Conservation (phyloP, 331 rosid genomes). For the Phaseolus coccineus region DNA sequence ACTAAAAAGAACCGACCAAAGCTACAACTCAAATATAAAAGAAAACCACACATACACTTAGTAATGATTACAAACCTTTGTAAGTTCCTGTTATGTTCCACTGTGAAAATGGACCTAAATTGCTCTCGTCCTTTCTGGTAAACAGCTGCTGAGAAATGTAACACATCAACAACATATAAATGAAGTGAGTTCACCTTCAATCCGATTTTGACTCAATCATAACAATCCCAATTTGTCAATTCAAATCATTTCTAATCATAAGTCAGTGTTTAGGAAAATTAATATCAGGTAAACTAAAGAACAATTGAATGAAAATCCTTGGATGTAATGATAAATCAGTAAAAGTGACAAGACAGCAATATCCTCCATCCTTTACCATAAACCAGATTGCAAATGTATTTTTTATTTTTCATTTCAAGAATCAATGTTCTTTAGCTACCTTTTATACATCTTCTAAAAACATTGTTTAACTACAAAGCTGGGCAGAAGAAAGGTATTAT, state of each 20-base stretch:
- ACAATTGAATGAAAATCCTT: slow-evolving; percentile 19
- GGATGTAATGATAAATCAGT: slow-evolving; percentile 17
- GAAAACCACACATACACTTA: slow-evolving; percentile 31
- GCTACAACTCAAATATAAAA: slow-evolving; percentile 22
- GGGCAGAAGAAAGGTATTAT: slow-evolving; percentile 12
- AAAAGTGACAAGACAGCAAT: slow-evolving; percentile 30
- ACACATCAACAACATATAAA: slow-evolving; percentile 39
- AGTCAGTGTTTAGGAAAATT: slow-evolving; percentile 9
- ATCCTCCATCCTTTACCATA: slow-evolving; percentile 13
- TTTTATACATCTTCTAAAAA: background rate
- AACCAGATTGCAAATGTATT: slow-evolving; percentile 22
- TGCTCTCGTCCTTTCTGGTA: slow-evolving; percentile 73
- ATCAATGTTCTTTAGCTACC: slow-evolving; percentile 33
- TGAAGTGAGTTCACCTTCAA: slow-evolving; percentile 35
- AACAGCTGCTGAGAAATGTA: slow-evolving; percentile 71
- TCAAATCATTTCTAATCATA: slow-evolving; percentile 18
- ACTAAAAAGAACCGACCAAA: slow-evolving; percentile 26
- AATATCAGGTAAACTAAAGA: slow-evolving; percentile 23
- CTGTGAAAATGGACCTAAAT: slow-evolving; percentile 72
- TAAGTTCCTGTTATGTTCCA: slow-evolving; percentile 99
- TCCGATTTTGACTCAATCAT: slow-evolving; percentile 42
- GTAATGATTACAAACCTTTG: slow-evolving; percentile 68
- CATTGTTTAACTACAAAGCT: slow-evolving; percentile 1
- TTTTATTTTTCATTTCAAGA: slow-evolving; percentile 37
- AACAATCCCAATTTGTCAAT: slow-evolving; percentile 23